These are phyloP conservation scores for Fusarium sp. DNA, from an alignment of 2,329 filamentous ascomycete species.

Conservation along the genomic window DNA sequence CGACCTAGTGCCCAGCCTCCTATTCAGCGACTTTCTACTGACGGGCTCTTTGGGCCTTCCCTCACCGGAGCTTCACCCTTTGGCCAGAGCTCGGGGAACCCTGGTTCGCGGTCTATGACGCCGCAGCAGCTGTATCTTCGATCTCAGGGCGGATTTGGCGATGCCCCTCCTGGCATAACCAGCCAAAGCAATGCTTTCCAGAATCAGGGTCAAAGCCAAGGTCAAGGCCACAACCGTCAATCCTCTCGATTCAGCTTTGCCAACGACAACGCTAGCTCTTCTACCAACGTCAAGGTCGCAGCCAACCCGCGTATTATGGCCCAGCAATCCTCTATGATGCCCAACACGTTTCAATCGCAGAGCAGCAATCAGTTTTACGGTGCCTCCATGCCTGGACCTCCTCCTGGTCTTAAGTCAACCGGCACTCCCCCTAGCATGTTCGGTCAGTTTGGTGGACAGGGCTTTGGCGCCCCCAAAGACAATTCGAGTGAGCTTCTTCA, in stretches of 20 bases:
- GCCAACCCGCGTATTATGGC: constrained; percentile 83
- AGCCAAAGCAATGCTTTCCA: constrained; percentile 60
- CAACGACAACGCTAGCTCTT: constrained; percentile 70
- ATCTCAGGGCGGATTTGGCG: constrained; percentile 67
- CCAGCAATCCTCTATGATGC: constrained; percentile 90
- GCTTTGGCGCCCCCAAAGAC: constrained; percentile 79
- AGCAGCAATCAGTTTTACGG: constrained; percentile 79
- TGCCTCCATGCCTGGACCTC: constrained; percentile 88
- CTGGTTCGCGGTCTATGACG: constrained; percentile 76
- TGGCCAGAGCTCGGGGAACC: constrained; percentile 58
- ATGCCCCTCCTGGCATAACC: constrained; percentile 68
- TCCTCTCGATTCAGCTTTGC: constrained; percentile 89
- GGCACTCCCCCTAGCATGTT: constrained; percentile 96
- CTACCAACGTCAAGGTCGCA: constrained; percentile 76
- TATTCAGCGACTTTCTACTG: constrained; percentile 71
- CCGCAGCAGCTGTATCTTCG: constrained; percentile 80
- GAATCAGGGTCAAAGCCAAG: constrained; percentile 50
- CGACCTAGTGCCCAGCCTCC: constrained; percentile 79
- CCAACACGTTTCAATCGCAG: constrained; percentile 68
- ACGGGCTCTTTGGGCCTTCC: constrained; percentile 64
- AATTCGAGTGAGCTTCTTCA: constrained; percentile 73
- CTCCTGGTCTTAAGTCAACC: constrained; percentile 93
- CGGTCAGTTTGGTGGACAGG: constrained; percentile 82
- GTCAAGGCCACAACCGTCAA: constrained; percentile 79
- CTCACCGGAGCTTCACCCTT: constrained; percentile 57